Conservation (phyloP, 129 eudicot genomes). For the Chrysanthemum lavandulifolium region DNA sequence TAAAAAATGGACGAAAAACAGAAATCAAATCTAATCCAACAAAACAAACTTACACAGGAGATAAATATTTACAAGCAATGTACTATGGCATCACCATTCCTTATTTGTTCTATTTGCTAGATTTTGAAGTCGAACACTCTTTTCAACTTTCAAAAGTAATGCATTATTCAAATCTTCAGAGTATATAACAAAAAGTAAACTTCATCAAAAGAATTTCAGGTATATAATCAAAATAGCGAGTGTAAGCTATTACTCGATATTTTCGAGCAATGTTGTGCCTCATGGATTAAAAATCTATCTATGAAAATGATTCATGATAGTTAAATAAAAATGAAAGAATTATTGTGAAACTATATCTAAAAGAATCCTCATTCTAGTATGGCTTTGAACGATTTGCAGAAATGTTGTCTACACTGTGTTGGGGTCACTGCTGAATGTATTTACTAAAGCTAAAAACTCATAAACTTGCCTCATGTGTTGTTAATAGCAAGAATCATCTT, state of each 20-base stretch:
- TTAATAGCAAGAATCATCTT: constrained; percentile 21
- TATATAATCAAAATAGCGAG: constrained; percentile 23
- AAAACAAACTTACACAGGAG: no score
- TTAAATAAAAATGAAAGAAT: neutral
- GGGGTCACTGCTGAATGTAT: constrained; percentile 10
- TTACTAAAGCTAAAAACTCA: constrained; percentile 15
- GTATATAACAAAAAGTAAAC: constrained; percentile 6
- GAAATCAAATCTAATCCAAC: no score
- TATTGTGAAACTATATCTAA: constrained; percentile 9
- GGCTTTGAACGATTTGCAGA: constrained; percentile 5
- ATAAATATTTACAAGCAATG: no score
- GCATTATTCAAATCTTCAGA: neutral
- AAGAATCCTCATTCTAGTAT: constrained; percentile 5
- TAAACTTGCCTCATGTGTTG: constrained; percentile 17
- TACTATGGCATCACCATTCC: neutral
- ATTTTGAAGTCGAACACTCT: constrained; percentile 1
- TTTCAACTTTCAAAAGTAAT: neutral
- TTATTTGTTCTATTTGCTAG: neutral
- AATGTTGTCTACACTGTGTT: constrained; percentile 7
- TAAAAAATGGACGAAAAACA: no score
- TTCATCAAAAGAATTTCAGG: constrained; percentile 17
- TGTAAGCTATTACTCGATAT: constrained; percentile 23
- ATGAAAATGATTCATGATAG: neutral
- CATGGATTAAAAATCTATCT: constrained; percentile 5
- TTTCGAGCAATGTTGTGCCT: constrained; percentile 14